These are phyloP conservation scores for Fragilaria radians DNA, from an alignment of 108 stramenopile genomes.

Conservation along the genomic window DNA sequence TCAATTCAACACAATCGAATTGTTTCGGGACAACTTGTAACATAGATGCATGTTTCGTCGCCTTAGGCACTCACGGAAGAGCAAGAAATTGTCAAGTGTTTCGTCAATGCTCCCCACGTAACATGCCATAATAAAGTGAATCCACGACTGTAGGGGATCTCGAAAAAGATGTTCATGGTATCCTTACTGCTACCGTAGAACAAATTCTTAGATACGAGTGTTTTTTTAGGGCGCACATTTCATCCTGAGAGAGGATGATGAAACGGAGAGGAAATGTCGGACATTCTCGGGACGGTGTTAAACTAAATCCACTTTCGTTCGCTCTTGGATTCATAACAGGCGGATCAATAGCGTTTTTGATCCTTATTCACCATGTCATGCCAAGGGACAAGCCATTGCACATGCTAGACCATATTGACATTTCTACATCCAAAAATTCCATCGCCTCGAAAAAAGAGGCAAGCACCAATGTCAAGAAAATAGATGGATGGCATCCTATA, in stretches of 20 bases:
- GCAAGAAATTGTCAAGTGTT: too few species aligned
- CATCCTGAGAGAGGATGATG: background rate
- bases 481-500: slow-evolving; percentile 39
- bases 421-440: background rate
- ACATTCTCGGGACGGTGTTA: background rate
- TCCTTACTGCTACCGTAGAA: too few species aligned
- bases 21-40: too few species aligned
- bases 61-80: too few species aligned
- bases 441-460: background rate
- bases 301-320: background rate
- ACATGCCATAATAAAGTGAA: too few species aligned
- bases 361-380: background rate
- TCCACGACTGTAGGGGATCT: too few species aligned
- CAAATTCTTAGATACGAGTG: too few species aligned
- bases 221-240: too few species aligned
- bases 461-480: background rate
- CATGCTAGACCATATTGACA: background rate
- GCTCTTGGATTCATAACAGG: background rate
- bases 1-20: too few species aligned
- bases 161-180: too few species aligned
- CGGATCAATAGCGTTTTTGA: background rate
- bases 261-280: background rate
- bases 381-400: background rate
- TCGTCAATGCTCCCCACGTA: too few species aligned
- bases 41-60: too few species aligned